Base-by-base conservation (phyloP, 768 basidiomycete species). In the Lactarius indigo region DNA sequence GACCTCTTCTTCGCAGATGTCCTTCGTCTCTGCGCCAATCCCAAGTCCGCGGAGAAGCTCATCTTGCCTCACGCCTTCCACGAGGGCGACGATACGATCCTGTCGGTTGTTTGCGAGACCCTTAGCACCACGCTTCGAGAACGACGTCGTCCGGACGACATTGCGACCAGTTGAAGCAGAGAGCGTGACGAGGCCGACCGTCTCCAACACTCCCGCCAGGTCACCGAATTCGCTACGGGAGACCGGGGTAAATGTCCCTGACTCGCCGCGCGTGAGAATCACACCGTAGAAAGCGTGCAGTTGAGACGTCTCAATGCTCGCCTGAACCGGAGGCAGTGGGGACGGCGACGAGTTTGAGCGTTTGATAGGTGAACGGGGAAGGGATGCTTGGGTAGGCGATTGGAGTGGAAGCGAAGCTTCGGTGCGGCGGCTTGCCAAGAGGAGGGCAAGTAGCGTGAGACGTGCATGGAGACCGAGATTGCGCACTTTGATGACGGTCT, bases 211-310 rank as follows among this genome's bases (percentile, higher is more conserved):
- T 30, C 84, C 83, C 0, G 90, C 72, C 3, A 94, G 79, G 70
- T 94, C 92, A 0, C 81, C 78, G 69, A 94, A 92, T 71, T 93
- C 91, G 73, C 84, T 90, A 10, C 89, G 82, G 12, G 88, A 90
- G 2, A 89, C 90, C 3, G 88, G 80, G 3, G 82, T 77, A 68
- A 91, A 88, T 5, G 84, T 74, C 18, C 82, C 83, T 18, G 77
- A 78, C 26, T 84, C 84, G 13, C 82, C 79, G 39, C 88, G 83
- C 18, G 79, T 79, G 10, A 94, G 83, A 57, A 90, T 76, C 2
- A 79, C 73, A 42, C 77, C 74, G 71, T 94, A 93, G 74, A 87
- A 91, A 0, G 81, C 72, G 64, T 92, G 84, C 23, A 94, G 78
- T 23, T 85, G 84, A 12, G 81, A 78, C 12, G 84, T 79, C 50